Percentiles rank a stretch among this genome's conserved stretches.
Conservation (phyloP, 1,139 yeast genomes). For the Pichia sp. region DNA sequence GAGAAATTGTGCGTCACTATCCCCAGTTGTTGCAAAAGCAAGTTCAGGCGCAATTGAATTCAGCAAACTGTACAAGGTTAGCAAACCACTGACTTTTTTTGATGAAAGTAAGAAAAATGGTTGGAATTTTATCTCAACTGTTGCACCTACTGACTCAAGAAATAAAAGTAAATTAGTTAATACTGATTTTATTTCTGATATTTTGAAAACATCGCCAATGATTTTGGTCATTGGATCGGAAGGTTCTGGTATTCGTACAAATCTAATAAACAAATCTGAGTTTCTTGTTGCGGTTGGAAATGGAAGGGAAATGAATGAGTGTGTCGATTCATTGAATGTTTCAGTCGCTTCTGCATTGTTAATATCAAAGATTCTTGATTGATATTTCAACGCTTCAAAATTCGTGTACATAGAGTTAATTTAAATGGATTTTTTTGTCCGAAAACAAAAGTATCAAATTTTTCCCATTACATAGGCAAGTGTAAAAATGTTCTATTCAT, state of each 20-base stretch:
- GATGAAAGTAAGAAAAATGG: conserved; percentile 52
- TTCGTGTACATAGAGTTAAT: no score
- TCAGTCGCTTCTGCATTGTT: conserved; percentile 69
- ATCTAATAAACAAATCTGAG: conserved; percentile 60
- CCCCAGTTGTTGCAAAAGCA: conserved; percentile 76
- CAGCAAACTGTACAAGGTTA: conserved; percentile 55
- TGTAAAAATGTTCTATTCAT: background rate
- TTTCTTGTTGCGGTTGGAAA: conserved; percentile 51
- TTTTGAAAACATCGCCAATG: conserved; percentile 52
- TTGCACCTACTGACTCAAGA: conserved; percentile 35
- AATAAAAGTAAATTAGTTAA: conserved; percentile 31
- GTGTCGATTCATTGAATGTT: conserved; percentile 80
- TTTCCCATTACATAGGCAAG: no score
- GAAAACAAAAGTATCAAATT: no score
- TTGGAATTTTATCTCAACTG: conserved; percentile 74
- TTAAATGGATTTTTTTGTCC: background rate
- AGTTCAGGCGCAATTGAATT: conserved; percentile 87
- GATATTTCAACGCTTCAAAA: background rate
- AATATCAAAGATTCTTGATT: conserved; percentile 13
- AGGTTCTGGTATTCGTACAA: conserved; percentile 74
- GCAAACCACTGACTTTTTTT: conserved; percentile 59
- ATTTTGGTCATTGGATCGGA: conserved; percentile 80
- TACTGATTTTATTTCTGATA: conserved; percentile 42
- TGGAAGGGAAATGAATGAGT: conserved; percentile 33
- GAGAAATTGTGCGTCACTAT: conserved; percentile 66